Evolutionary conservation across 441 rosid species (phyloP).

Genomic region (Syzygium syzygioides): DNA sequence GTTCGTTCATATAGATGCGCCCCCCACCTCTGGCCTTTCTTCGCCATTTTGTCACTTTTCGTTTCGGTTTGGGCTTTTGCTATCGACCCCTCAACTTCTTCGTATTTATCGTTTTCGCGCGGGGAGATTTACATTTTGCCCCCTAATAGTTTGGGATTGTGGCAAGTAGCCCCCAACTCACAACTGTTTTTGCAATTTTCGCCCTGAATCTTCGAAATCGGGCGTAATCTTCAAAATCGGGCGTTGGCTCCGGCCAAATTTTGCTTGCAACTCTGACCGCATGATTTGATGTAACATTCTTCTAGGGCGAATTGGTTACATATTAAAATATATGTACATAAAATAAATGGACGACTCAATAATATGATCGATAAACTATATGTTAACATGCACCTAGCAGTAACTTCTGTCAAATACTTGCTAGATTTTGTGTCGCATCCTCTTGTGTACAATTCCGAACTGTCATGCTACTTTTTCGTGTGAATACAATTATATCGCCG

Average conservation of each 20-base stretch:
- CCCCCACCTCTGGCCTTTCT: background rate
- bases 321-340: background rate
- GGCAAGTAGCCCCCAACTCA: background rate
- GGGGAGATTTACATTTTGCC: background rate
- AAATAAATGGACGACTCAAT: background rate
- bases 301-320: background rate
- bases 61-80: background rate
- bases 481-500: background rate
- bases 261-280: background rate
- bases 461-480: background rate
- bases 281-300: background rate
- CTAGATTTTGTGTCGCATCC: rapidly evolving
- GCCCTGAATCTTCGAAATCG: background rate
- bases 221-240: background rate
- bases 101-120: background rate
- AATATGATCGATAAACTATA: background rate
- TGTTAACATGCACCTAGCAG: rapidly evolving
- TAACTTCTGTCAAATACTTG: background rate
- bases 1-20: background rate
- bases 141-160: background rate
- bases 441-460: background rate
- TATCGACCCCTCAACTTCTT: background rate
- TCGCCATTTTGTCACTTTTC: background rate
- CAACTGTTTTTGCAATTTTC: background rate
- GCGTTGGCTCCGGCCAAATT: background rate